Evolutionary conservation across 2,329 filamentous ascomycete species (phyloP).

Genomic region (Aspergillus cejpii): DNA sequence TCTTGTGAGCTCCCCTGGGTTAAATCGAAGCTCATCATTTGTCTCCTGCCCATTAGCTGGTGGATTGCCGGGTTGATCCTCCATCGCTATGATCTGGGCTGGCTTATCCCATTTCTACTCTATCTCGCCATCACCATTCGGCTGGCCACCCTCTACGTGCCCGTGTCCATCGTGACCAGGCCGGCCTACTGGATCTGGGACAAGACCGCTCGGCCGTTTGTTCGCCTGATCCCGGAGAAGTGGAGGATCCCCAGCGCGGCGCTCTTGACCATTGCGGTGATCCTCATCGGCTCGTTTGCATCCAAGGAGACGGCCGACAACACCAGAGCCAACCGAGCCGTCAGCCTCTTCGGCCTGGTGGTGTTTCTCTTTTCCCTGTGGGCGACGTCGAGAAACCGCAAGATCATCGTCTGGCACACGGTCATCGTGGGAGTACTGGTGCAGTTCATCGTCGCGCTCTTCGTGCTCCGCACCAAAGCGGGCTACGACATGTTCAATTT

Average conservation of each 20-base stretch:
- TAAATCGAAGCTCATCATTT: constrained; percentile 4
- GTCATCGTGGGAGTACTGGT: constrained; percentile 83
- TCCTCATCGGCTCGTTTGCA: constrained; percentile 71
- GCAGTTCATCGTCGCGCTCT: constrained; percentile 82
- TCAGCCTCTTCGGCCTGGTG: constrained; percentile 70
- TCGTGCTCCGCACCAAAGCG: constrained; percentile 71
- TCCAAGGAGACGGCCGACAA: constrained; percentile 67
- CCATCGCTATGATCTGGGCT: constrained; percentile 66
- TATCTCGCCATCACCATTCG: constrained; percentile 70
- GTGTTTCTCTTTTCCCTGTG: constrained; percentile 65
- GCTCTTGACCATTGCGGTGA: constrained; percentile 58
- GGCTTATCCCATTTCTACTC: constrained; percentile 76
- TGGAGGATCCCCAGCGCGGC: constrained; percentile 59
- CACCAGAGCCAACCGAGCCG: constrained; percentile 68
- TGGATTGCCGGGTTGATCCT: constrained; percentile 70
- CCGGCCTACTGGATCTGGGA: constrained; percentile 64
- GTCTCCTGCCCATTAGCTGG: constrained; percentile 47
- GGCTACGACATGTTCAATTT: constrained; percentile 92
- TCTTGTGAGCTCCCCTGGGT: background rate
- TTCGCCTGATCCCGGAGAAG: constrained; percentile 59
- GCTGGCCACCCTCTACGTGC: constrained; percentile 66
- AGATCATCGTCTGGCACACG: constrained; percentile 58
- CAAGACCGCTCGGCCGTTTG: constrained; percentile 54
- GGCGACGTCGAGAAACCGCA: constrained; percentile 63
- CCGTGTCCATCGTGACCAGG: constrained; percentile 58